Conservation (phyloP, 495 filamentous ascomycete species). For the Clavariopsis aquatica region DNA sequence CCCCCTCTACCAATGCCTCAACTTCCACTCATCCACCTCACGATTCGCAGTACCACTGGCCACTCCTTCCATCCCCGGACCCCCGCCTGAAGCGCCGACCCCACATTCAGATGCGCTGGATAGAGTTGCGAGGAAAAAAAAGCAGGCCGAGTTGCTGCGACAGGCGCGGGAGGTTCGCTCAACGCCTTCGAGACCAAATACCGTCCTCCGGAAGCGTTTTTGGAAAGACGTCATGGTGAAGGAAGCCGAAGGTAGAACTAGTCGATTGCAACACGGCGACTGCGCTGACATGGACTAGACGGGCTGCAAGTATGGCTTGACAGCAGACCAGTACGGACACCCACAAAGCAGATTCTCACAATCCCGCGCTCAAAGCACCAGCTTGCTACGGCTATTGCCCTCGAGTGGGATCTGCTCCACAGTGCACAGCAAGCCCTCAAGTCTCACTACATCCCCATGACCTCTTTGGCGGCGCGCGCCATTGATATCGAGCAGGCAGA, state of each 20-base stretch:
- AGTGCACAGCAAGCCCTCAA: constrained; percentile 74
- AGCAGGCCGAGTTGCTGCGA: constrained; percentile 57
- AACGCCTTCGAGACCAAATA: constrained; percentile 46
- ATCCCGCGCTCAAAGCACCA: constrained; percentile 74
- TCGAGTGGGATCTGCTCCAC: constrained; percentile 88
- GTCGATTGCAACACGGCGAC: constrained; percentile 7
- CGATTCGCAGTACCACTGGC: constrained; percentile 61
- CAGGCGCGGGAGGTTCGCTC: constrained; percentile 51
- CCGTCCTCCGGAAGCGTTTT: constrained; percentile 66
- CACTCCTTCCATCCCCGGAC: constrained; percentile 72
- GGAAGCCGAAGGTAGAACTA: constrained; percentile 52
- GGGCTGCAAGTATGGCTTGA: constrained; percentile 79
- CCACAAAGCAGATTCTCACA: constrained; percentile 66
- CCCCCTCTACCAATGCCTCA: constrained; percentile 47
- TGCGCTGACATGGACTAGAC: constrained; percentile 45
- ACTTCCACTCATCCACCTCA: constrained; percentile 59
- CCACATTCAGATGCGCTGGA: constrained; percentile 56
- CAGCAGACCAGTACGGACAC: constrained; percentile 73
- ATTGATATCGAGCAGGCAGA: constrained; percentile 73
- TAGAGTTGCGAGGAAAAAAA: constrained; percentile 55
- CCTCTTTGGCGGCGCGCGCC: constrained; percentile 77
- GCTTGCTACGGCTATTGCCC: constrained; percentile 80
- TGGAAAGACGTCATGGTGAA: constrained; percentile 79
- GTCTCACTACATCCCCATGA: constrained; percentile 85
- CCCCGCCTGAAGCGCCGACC: constrained; percentile 74